These are phyloP conservation scores for Auriscalpium microsporum DNA, from an alignment of 768 basidiomycete species.

Conservation along the genomic window DNA sequence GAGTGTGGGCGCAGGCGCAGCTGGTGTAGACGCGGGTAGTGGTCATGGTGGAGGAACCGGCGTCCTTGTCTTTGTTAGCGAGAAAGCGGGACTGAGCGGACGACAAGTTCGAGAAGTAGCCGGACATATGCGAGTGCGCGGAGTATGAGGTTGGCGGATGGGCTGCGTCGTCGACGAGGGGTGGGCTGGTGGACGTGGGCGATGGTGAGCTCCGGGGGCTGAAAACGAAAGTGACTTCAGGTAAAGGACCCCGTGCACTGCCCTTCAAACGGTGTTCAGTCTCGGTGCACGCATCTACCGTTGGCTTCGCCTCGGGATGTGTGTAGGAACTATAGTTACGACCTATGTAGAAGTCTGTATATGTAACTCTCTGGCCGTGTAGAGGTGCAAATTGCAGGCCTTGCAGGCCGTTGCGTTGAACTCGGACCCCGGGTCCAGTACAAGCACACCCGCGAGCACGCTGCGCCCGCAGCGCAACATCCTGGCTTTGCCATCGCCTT, in stretches of 20 bases:
- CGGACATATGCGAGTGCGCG: constrained; percentile 35
- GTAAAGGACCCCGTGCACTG: no score
- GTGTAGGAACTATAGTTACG: no score
- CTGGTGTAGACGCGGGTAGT: constrained; percentile 14
- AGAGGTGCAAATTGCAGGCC: neutral
- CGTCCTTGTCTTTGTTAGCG: constrained; percentile 31
- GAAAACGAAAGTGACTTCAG: no score
- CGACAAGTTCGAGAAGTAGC: constrained; percentile 81
- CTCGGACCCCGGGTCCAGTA: neutral
- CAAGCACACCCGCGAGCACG: neutral
- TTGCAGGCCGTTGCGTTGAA: neutral
- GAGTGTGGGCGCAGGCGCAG: constrained; percentile 8
- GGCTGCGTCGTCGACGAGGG: no score
- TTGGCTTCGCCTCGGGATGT: no score
- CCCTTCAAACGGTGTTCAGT: no score
- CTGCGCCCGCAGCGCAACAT: neutral
- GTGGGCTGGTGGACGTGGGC: neutral
- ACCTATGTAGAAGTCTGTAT: no score
- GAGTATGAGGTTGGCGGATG: no score
- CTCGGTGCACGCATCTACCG: no score
- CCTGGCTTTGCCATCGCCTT: neutral
- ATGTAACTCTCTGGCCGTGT: neutral
- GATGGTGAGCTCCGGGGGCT: neutral
- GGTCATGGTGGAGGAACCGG: constrained; percentile 15
- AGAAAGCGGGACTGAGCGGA: constrained; percentile 57